Conservation (phyloP, 176 grass and related monocot genomes). For the Tillandsia fasciculata region DNA sequence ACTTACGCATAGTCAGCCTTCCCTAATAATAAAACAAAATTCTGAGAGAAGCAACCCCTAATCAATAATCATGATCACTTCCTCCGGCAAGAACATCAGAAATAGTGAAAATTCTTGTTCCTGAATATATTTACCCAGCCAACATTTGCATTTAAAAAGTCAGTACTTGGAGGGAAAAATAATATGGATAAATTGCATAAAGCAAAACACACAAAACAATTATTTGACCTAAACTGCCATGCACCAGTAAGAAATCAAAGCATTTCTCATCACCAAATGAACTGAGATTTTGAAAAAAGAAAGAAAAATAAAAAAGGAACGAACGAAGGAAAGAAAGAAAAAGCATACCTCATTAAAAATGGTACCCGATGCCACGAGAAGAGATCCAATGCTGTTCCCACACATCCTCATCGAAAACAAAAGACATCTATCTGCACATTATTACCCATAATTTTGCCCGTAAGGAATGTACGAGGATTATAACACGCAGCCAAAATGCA, state of each 20-base stretch:
- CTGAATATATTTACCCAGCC: too few species aligned
- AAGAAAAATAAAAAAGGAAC: neutral
- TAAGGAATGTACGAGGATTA: neutral
- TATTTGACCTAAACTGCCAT: neutral
- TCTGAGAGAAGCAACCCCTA: neutral
- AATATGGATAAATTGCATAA: too few species aligned
- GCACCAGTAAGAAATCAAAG: neutral
- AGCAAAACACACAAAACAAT: neutral
- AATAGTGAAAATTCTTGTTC: too few species aligned
- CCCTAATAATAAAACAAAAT: neutral
- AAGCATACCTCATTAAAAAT: conserved; percentile 58
- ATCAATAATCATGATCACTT: neutral
- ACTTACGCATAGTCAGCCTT: neutral
- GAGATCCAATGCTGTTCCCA: conserved; percentile 31
- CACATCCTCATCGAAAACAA: conserved; percentile 84
- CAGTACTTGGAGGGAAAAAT: too few species aligned
- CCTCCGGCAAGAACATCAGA: neutral
- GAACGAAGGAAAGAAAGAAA: conserved; percentile 4
- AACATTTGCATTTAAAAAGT: too few species aligned
- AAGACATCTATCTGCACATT: conserved; percentile 58
- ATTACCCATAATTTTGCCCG: neutral
- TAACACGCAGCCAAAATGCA: neutral
- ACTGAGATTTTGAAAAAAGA: neutral
- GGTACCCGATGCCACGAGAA: conserved; percentile 71
- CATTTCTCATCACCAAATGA: neutral